These are phyloP conservation scores for Mycena sp. DNA, from an alignment of 1,284 basidiomycete genomes.

Conservation along the genomic window DNA sequence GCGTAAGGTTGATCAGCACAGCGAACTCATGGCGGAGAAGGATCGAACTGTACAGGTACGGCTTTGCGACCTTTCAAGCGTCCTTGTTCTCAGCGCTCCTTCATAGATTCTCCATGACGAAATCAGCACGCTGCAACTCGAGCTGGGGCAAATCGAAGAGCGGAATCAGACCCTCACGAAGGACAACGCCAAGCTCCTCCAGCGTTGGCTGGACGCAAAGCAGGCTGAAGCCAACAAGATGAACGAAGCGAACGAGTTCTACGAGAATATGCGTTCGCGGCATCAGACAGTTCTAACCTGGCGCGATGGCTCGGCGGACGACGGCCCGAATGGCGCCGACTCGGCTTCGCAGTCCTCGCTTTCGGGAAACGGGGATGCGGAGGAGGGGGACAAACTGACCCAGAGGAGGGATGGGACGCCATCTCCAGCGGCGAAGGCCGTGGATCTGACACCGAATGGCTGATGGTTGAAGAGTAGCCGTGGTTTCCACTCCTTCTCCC, in stretches of 20 bases:
- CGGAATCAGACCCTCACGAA: conserved; percentile 86
- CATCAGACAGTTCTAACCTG: conserved; percentile 66
- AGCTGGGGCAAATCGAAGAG: conserved; percentile 89
- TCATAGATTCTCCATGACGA: conserved; percentile 92
- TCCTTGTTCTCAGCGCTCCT: neutral
- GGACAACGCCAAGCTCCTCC: conserved; percentile 94
- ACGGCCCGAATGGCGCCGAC: conserved; percentile 38
- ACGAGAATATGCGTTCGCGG: conserved; percentile 81
- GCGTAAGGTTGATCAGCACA: conserved; percentile 86
- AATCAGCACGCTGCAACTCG: conserved; percentile 88
- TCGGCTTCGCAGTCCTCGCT: conserved; percentile 42
- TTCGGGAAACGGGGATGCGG: conserved; percentile 79
- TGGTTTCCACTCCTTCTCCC: neutral
- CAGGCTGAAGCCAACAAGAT: conserved; percentile 93
- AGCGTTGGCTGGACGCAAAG: conserved; percentile 96
- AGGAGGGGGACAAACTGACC: conserved; percentile 56
- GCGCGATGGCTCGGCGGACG: conserved; percentile 57
- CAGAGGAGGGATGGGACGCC: conserved; percentile 77
- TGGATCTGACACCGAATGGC: conserved; percentile 90
- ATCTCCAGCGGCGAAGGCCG: conserved; percentile 70
- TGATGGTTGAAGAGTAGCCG: conserved; percentile 66
- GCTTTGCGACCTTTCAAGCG: neutral
- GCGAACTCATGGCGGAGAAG: conserved; percentile 87
- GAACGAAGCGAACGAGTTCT: conserved; percentile 91
- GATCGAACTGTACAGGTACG: conserved; percentile 88